Conservation (phyloP, 768 basidiomycete genomes). For the Bullera alba region DNA sequence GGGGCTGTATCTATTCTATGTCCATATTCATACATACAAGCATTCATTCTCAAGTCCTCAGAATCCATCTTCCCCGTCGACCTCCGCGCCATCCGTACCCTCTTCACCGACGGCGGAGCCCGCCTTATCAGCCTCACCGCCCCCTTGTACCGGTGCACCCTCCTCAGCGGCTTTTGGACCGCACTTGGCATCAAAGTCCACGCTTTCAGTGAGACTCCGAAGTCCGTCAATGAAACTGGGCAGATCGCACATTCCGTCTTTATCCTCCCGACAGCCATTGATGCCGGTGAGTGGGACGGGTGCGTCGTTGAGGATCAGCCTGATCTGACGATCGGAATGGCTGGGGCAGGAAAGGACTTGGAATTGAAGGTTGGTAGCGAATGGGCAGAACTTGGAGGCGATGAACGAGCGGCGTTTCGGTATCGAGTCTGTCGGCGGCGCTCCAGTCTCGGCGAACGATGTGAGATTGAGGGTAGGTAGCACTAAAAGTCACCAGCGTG, state of each 20-base stretch:
- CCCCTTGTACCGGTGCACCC: too few species aligned
- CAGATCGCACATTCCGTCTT: conserved; percentile 71
- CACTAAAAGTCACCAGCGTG: conserved; percentile 18
- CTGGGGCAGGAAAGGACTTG: conserved; percentile 59
- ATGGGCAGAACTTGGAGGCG: conserved; percentile 70
- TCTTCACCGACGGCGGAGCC: too few species aligned
- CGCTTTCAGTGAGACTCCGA: conserved; percentile 58
- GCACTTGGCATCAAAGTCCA: conserved; percentile 72
- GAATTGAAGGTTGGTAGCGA: conserved; percentile 66
- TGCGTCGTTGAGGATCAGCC: conserved; percentile 81
- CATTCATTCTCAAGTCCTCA: too few species aligned
- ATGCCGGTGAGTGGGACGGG: conserved; percentile 73
- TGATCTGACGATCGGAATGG: conserved; percentile 53
- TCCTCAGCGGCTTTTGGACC: too few species aligned
- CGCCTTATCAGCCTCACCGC: too few species aligned
- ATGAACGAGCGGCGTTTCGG: conserved; percentile 55
- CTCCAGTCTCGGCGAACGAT: conserved; percentile 38
- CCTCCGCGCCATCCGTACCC: too few species aligned
- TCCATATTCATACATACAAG: too few species aligned
- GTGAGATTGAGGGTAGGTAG: conserved; percentile 46
- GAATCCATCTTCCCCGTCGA: too few species aligned
- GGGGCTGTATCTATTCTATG: too few species aligned
- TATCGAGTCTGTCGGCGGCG: conserved; percentile 42
- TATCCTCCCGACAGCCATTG: conserved; percentile 62
- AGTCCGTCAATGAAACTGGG: conserved; percentile 64